Conservation (phyloP, 306 rosid species). For the Acacia confusa region DNA sequence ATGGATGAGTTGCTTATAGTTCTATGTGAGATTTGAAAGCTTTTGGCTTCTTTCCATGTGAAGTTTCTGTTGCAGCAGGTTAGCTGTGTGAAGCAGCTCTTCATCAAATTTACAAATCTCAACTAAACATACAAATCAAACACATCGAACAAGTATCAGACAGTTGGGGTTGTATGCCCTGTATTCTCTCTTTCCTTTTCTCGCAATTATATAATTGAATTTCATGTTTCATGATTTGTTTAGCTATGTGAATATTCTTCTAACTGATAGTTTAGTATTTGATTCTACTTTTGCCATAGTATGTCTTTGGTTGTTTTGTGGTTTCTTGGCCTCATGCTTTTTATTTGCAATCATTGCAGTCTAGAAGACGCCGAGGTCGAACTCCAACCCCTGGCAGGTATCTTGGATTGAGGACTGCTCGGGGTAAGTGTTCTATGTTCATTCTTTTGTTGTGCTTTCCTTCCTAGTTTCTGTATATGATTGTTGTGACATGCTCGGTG, state of each 20-base stretch:
- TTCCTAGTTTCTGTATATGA: background rate
- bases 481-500: background rate
- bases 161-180: conserved; percentile 99
- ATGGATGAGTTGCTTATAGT: conserved; percentile 41
- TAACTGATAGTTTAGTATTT: background rate
- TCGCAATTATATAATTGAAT: conserved; percentile 27
- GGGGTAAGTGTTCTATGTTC: conserved; percentile 43
- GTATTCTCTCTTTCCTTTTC: conserved; percentile 69
- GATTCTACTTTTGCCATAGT: background rate
- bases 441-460: background rate
- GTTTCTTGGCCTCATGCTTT: conserved; percentile 32
- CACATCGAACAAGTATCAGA: conserved; percentile 74
- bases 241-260: background rate
- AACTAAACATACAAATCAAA: conserved; percentile 89
- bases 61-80: conserved; percentile 98
- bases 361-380: conserved; percentile 86
- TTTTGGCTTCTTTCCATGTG: conserved; percentile 78
- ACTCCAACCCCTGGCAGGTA: conserved; percentile 94
- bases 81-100: conserved; percentile 99
- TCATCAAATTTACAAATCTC: conserved; percentile 73
- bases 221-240: conserved; percentile 12
- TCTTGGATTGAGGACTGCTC: conserved; percentile 69
- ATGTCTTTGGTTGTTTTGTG: background rate
- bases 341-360: conserved; percentile 46
- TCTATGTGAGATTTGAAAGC: conserved; percentile 54